Evolutionary conservation across 331 rosid genomes (phyloP).

Genomic region (Quercus phellos): DNA sequence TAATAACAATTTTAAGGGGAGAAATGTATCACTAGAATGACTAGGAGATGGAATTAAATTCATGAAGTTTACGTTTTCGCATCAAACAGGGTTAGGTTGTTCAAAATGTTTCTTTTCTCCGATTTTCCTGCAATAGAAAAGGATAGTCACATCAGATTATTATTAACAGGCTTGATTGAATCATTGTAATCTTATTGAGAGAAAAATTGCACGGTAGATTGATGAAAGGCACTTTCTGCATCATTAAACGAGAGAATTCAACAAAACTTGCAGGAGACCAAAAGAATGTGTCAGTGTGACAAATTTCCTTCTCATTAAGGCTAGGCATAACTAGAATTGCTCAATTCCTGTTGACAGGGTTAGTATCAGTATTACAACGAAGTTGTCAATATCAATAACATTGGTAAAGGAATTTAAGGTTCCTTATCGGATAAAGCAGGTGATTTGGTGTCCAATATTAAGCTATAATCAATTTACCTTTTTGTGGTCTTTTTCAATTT

Average conservation of each 20-base stretch:
- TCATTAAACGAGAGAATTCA: neutral
- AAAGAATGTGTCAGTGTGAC: neutral
- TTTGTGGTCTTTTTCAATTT: neutral
- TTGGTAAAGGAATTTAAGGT: neutral
- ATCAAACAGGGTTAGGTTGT: slow-evolving; percentile 44
- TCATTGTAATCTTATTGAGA: neutral
- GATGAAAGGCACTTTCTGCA: neutral
- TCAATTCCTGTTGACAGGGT: neutral
- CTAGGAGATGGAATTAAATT: neutral
- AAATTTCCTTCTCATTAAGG: neutral
- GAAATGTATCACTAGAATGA: neutral
- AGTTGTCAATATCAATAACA: neutral
- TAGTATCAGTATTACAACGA: neutral
- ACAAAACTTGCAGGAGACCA: neutral
- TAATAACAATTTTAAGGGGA: neutral
- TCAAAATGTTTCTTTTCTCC: slow-evolving; percentile 40
- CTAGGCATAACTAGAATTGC: neutral
- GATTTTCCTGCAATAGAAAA: slow-evolving; percentile 59
- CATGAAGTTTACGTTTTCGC: slow-evolving; percentile 48
- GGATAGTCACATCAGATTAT: neutral
- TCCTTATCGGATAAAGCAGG: neutral
- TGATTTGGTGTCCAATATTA: neutral
- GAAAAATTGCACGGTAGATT: neutral
- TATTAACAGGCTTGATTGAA: neutral
- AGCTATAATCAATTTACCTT: neutral